These are phyloP conservation scores for Colletotrichum sp. DNA, from an alignment of 2,329 filamentous ascomycete genomes.

Conservation along the genomic window DNA sequence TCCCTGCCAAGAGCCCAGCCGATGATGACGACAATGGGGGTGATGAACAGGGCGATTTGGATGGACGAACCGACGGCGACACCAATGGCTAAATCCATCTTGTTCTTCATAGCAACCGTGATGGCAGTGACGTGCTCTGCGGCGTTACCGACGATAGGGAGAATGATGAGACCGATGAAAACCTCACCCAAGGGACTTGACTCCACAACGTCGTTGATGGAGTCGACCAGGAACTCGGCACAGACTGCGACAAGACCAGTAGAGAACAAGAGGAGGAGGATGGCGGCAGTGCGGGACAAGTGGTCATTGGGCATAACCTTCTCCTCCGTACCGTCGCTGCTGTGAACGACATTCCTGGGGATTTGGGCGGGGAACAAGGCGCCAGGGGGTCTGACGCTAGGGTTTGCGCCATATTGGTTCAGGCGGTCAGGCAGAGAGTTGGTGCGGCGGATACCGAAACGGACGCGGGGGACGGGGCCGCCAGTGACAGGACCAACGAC, in stretches of 20 bases:
- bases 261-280: slow-evolving; percentile 66
- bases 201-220: slow-evolving; percentile 66
- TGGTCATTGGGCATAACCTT: slow-evolving; percentile 43
- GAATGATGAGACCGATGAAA: slow-evolving; percentile 74
- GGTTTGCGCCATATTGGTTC: slow-evolving; percentile 38
- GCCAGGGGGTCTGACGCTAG: slow-evolving; percentile 48
- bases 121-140: slow-evolving; percentile 76
- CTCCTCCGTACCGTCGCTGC: slow-evolving; percentile 27
- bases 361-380: slow-evolving; percentile 53
- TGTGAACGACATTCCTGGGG: slow-evolving; percentile 40
- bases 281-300: slow-evolving; percentile 58
- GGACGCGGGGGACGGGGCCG: slow-evolving; percentile 59
- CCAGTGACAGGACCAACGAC: slow-evolving; percentile 23
- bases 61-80: slow-evolving; percentile 74
- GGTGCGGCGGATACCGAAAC: slow-evolving; percentile 72
- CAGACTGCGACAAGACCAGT: slow-evolving; percentile 71
- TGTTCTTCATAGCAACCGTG: slow-evolving; percentile 74
- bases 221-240: slow-evolving; percentile 72
- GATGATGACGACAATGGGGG: slow-evolving; percentile 71
- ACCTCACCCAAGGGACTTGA: slow-evolving; percentile 63
- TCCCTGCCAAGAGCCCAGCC: slow-evolving; percentile 71
- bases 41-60: slow-evolving; percentile 74
- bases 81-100: slow-evolving; percentile 77
- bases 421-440: slow-evolving; percentile 76
- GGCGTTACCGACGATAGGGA: slow-evolving; percentile 76